phyloP scores from a whole-genome alignment of 139 green algal species.

The Raphidocelis subcapitata region DNA sequence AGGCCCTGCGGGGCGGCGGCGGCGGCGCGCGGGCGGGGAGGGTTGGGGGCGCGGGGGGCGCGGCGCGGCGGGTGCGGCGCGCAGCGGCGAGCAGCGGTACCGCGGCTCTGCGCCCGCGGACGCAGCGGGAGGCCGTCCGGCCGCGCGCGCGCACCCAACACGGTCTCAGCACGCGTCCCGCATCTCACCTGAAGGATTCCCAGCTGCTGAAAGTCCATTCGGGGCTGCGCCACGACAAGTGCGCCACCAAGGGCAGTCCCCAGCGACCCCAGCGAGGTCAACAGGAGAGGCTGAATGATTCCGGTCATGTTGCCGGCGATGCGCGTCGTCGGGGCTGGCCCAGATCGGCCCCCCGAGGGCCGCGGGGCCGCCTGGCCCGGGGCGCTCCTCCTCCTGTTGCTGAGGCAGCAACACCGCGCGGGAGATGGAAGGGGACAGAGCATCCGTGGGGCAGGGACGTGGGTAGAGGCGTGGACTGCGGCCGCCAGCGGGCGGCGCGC shows the following conservation, averaged over 20 bases:
- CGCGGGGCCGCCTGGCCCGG: too few species aligned
- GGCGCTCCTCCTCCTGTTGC: too few species aligned
- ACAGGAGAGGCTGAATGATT: too few species aligned
- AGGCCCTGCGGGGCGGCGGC: constrained; percentile 47
- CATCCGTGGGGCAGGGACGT: too few species aligned
- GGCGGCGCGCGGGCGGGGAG: background rate
- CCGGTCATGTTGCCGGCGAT: too few species aligned
- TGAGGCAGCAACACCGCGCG: too few species aligned
- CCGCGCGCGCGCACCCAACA: background rate
- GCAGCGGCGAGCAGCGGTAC: background rate
- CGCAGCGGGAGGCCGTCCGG: background rate
- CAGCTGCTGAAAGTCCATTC: constrained; percentile 56
- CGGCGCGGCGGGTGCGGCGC: background rate
- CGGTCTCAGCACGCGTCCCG: background rate
- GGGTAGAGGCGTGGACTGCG: too few species aligned
- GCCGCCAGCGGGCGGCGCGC: too few species aligned
- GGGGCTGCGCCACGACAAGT: constrained; percentile 62
- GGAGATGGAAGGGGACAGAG: too few species aligned
- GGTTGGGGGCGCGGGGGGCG: too few species aligned
- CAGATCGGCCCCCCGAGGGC: too few species aligned
- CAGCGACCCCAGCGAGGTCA: constrained; percentile 52
- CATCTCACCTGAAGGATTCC: constrained; percentile 59
- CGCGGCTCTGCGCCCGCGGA: background rate
- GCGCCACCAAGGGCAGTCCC: constrained; percentile 66
- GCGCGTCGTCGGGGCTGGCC: too few species aligned